A percentile compares a stretch with the other conserved stretches of the same genome.
Conservation (phyloP, 495 filamentous ascomycete species). For the Pyronema domesticum region DNA sequence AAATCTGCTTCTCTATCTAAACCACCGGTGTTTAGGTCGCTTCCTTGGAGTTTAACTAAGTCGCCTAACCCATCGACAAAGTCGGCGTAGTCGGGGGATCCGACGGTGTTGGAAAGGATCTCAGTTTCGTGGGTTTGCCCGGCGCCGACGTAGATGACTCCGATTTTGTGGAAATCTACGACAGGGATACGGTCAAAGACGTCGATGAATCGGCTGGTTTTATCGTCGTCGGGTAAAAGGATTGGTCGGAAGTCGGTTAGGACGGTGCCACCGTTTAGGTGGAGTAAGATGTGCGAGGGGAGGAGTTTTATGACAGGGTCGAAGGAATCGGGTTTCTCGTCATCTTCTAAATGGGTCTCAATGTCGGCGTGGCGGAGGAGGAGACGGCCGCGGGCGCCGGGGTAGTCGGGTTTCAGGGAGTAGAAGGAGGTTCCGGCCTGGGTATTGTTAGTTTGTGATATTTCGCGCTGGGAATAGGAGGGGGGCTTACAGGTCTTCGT, state of each 20-base stretch:
- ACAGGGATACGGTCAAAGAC: constrained; percentile 75
- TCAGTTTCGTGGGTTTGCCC: constrained; percentile 63
- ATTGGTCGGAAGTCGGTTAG: constrained; percentile 46
- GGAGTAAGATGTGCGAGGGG: constrained; percentile 71
- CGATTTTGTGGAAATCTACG: constrained; percentile 89
- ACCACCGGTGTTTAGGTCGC: constrained; percentile 83
- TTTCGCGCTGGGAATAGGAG: not conserved
- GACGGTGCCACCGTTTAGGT: constrained; percentile 56
- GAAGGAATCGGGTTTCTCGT: not conserved
- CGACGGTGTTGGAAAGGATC: constrained; percentile 68
- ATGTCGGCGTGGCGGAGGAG: constrained; percentile 4
- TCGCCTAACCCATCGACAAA: constrained; percentile 69
- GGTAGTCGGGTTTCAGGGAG: constrained; percentile 20
- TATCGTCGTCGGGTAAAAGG: constrained; percentile 65
- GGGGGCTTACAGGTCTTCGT: constrained; percentile 18
- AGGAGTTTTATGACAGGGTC: constrained; percentile 29
- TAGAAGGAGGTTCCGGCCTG: constrained; percentile 24
- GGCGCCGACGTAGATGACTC: constrained; percentile 77
- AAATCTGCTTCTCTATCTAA: constrained; percentile 54
- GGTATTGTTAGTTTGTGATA: not conserved
- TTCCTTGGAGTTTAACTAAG: constrained; percentile 56
- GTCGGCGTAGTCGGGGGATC: constrained; percentile 66
- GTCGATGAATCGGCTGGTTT: constrained; percentile 53
- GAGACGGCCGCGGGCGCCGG: constrained; percentile 10
- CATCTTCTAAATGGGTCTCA: not conserved